phyloP scores from a whole-genome alignment of 1,139 yeast genomes.

The Groenewaldozyma auringiensis region DNA sequence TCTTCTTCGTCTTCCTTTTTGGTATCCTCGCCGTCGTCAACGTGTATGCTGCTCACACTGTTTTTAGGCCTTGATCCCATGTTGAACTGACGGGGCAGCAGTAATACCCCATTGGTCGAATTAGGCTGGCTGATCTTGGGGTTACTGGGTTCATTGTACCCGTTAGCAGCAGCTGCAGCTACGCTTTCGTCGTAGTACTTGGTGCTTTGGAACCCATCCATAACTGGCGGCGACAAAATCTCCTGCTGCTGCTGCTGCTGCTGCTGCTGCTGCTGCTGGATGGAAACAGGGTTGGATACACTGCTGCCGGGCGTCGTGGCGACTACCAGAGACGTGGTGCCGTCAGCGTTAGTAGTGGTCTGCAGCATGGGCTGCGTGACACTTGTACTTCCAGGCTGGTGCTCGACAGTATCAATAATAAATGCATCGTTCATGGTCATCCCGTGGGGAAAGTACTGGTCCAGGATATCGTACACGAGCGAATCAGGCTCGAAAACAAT shows the following conservation, averaged over 20 bases:
- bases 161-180: not conserved
- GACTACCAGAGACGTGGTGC: not conserved
- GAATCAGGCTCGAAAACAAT: conserved; percentile 45
- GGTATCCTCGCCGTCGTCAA: not conserved
- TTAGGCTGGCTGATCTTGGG: not conserved
- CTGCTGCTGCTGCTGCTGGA: not conserved
- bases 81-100: conserved; percentile 27
- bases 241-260: not conserved
- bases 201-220: not conserved
- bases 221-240: not conserved
- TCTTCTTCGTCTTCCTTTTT: conserved; percentile 6
- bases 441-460: conserved; percentile 55
- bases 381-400: not conserved
- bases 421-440: conserved; percentile 66
- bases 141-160: not conserved
- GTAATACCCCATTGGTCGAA: conserved; percentile 23
- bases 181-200: not conserved
- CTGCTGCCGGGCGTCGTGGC: not conserved
- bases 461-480: conserved; percentile 51
- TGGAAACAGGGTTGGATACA: not conserved
- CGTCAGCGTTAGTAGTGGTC: not conserved
- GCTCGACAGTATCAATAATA: conserved; percentile 30
- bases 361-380: not conserved
- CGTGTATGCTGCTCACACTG: not conserved
- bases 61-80: conserved; percentile 12